phyloP scores from a whole-genome alignment of 176 grass and related monocot species.

The barley (Hordeum vulgare) region DNA sequence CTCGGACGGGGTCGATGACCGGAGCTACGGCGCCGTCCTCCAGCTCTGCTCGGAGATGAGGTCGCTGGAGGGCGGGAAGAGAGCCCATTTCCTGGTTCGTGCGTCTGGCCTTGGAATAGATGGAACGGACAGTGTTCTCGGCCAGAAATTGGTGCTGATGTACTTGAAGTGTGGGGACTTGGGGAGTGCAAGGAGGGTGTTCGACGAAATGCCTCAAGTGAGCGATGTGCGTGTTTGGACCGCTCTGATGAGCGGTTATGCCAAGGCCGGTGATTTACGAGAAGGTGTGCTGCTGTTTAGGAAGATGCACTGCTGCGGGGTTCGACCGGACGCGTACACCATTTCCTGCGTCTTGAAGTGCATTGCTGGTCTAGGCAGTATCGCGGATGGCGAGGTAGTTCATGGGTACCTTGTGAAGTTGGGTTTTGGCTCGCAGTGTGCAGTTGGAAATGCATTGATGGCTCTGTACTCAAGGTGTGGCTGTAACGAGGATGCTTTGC shows the following conservation, averaged over 20 bases:
- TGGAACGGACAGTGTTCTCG: constrained; percentile 25
- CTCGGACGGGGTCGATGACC: constrained; percentile 16
- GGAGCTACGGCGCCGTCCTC: constrained; percentile 49
- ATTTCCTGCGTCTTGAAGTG: constrained; percentile 70
- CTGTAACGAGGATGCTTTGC: constrained; percentile 35
- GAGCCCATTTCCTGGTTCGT: constrained; percentile 40
- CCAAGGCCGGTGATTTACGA: constrained; percentile 29
- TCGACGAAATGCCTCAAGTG: constrained; percentile 46
- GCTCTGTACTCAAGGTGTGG: constrained; percentile 54
- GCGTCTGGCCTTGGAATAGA: constrained; percentile 9
- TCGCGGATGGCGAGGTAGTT: constrained; percentile 37
- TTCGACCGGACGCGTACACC: constrained; percentile 41
- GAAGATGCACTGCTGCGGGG: constrained; percentile 45
- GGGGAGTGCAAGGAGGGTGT: constrained; percentile 38
- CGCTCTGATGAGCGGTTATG: constrained; percentile 52
- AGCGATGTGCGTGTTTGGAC: constrained; percentile 52
- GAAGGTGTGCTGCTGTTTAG: constrained; percentile 56
- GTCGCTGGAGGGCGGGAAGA: constrained; percentile 54
- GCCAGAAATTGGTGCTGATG: constrained; percentile 61
- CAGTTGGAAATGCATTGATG: constrained; percentile 72
- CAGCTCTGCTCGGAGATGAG: constrained; percentile 61
- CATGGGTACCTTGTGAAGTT: constrained; percentile 68
- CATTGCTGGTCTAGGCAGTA: constrained; percentile 32
- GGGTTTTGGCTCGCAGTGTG: constrained; percentile 33
- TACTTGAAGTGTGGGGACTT: constrained; percentile 68